Conservation (phyloP, 192 early-diverging fungal genomes). For the Paraglomus occultum region DNA sequence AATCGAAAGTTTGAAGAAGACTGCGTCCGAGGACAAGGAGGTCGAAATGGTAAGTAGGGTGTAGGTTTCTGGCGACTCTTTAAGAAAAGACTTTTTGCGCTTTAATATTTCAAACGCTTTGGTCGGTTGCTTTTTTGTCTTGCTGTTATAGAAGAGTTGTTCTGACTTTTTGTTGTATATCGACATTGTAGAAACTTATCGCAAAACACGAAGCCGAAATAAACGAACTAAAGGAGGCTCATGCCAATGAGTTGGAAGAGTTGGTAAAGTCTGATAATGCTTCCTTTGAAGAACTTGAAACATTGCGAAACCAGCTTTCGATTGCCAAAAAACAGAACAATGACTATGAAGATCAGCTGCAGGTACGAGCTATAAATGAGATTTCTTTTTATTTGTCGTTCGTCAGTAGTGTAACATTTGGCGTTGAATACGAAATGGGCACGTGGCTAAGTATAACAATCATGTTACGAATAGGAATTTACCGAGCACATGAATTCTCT, state of each 20-base stretch:
- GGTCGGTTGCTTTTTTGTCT: no score
- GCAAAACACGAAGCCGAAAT: background rate
- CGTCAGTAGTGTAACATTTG: no score
- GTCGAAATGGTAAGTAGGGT: no score
- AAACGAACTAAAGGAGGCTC: background rate
- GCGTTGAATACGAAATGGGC: no score
- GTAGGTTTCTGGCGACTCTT: no score
- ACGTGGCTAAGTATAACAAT: no score
- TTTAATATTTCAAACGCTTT: no score
- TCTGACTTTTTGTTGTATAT: no score
- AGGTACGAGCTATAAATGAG: background rate
- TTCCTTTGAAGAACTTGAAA: background rate
- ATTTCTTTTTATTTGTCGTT: background rate
- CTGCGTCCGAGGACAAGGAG: no score
- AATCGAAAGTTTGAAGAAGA: background rate
- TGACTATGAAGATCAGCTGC: conserved; percentile 15
- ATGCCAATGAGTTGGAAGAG: conserved; percentile 16
- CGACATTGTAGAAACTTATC: no score
- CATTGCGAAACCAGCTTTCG: conserved; percentile 1
- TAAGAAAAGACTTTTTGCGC: no score
- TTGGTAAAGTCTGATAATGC: background rate
- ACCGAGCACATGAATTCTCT: conserved; percentile 7
- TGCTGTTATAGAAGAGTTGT: no score
- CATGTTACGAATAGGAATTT: background rate
- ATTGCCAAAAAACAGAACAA: conserved; percentile 13